Percentiles rank a stretch among this genome's conserved stretches.
These are phyloP conservation scores for Brassica cretica DNA, from an alignment of 345 rosid species.

Conservation along the genomic window DNA sequence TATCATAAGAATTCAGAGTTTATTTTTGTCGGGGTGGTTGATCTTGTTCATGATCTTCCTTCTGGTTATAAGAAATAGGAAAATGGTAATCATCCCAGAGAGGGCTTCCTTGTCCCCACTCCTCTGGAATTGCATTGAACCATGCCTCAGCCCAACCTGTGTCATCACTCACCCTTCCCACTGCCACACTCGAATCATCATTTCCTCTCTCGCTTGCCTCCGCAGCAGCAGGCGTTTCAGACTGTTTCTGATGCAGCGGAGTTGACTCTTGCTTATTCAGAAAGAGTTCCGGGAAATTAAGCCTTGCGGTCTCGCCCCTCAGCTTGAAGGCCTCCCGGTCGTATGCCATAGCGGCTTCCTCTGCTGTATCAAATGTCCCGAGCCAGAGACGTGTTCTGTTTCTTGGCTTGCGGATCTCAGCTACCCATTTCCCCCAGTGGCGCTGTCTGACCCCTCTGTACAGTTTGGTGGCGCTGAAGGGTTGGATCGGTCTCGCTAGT, in stretches of 20 bases:
- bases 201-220: conserved; percentile 24
- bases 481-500: conserved; percentile 55
- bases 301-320: conserved; percentile 83
- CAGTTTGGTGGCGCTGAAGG: conserved; percentile 71
- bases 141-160: conserved; percentile 65
- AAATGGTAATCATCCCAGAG: conserved; percentile 86
- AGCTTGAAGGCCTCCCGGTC: conserved; percentile 88
- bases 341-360: conserved; percentile 90
- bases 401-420: conserved; percentile 93
- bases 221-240: conserved; percentile 24
- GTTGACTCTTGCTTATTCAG: conserved; percentile 52
- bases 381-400: conserved; percentile 94
- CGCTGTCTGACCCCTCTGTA: conserved; percentile 93
- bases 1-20: conserved; percentile 27
- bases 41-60: conserved; percentile 31
- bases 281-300: conserved; percentile 84
- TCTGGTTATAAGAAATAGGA: conserved; percentile 39
- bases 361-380: conserved; percentile 90
- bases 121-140: conserved; percentile 76
- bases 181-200: conserved; percentile 27
- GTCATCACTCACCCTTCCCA: conserved; percentile 65
- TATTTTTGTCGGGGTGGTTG: conserved; percentile 1
- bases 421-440: conserved; percentile 99
- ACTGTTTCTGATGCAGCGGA: conserved; percentile 31
- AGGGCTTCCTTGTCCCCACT: conserved; percentile 90